These are phyloP conservation scores for Beauveria scarabaeidicola DNA, from an alignment of 2,329 filamentous ascomycete genomes.

Conservation along the genomic window DNA sequence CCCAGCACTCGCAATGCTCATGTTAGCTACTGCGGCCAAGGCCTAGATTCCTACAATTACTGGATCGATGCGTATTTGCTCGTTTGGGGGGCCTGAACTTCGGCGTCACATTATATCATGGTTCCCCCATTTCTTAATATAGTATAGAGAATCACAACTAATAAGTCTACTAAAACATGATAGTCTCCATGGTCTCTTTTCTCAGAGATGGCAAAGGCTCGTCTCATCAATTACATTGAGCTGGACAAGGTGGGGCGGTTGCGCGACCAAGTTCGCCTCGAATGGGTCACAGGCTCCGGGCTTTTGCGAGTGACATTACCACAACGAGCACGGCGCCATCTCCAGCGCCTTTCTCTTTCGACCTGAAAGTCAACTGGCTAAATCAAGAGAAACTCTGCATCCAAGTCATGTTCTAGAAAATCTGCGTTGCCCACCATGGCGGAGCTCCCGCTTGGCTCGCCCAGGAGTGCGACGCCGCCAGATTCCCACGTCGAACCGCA, in stretches of 20 bases:
- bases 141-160: no score
- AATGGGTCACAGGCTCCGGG: neutral
- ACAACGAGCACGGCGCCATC: neutral
- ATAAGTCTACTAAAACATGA: no score
- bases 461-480: neutral
- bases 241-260: slow-evolving; percentile 1
- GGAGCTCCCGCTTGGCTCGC: neutral
- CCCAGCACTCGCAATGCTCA: neutral
- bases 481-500: neutral
- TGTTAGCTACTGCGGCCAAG: neutral
- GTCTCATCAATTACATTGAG: neutral
- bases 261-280: neutral
- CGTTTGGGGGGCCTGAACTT: no score
- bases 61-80: neutral
- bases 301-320: neutral
- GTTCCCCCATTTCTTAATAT: no score
- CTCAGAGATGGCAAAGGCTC: neutral
- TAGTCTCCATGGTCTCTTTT: no score
- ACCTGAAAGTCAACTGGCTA: neutral
- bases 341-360: neutral
- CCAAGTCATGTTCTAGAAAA: neutral
- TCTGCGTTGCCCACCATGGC: neutral
- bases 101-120: no score
- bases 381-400: neutral
- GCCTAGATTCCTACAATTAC: neutral